Evolutionary conservation across 2,329 filamentous ascomycete genomes (phyloP).

Genomic region (Monilinia polystroma): DNA sequence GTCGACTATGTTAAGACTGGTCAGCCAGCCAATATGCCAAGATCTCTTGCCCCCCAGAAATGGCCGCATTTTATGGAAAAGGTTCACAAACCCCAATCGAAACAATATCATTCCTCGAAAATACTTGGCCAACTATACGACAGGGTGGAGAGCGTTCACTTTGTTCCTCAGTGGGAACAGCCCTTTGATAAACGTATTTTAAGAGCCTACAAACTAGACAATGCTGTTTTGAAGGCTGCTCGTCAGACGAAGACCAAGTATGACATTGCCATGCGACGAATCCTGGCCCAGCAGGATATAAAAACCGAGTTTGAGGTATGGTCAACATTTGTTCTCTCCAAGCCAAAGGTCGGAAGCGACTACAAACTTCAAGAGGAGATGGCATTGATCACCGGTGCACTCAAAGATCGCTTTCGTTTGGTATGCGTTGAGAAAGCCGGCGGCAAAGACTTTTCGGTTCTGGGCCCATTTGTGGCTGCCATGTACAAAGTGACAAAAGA

Average conservation of each 20-base stretch:
- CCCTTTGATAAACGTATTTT: slow-evolving; percentile 77
- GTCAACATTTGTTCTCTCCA: slow-evolving; percentile 78
- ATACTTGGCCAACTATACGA: slow-evolving; percentile 84
- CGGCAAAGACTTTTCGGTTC: slow-evolving; percentile 53
- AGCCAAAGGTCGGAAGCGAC: slow-evolving; percentile 68
- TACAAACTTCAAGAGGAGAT: slow-evolving; percentile 89
- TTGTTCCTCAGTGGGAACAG: slow-evolving; percentile 68
- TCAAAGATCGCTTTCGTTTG: slow-evolving; percentile 69
- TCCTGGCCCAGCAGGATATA: slow-evolving; percentile 85
- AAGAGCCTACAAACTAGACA: slow-evolving; percentile 55
- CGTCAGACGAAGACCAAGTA: slow-evolving; percentile 71
- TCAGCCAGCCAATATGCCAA: slow-evolving; percentile 66
- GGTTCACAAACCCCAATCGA: slow-evolving; percentile 45
- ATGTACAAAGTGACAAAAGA: slow-evolving; percentile 83
- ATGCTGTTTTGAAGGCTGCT: slow-evolving; percentile 57
- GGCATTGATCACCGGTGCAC: slow-evolving; percentile 60
- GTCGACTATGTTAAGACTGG: slow-evolving; percentile 96
- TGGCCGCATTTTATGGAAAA: slow-evolving; percentile 93
- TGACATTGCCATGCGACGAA: slow-evolving; percentile 70
- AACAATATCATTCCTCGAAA: slow-evolving; percentile 64
- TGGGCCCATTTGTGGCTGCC: slow-evolving; percentile 75
- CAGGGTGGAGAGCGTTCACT: slow-evolving; percentile 64
- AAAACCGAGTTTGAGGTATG: slow-evolving; percentile 88
- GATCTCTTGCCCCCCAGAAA: slow-evolving; percentile 54
- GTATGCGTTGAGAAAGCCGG: slow-evolving; percentile 66